A percentile compares a stretch with the other conserved stretches of the same genome.
Conservation (phyloP, 2,329 filamentous ascomycete species). For the Coniochaeta pulveracea region DNA sequence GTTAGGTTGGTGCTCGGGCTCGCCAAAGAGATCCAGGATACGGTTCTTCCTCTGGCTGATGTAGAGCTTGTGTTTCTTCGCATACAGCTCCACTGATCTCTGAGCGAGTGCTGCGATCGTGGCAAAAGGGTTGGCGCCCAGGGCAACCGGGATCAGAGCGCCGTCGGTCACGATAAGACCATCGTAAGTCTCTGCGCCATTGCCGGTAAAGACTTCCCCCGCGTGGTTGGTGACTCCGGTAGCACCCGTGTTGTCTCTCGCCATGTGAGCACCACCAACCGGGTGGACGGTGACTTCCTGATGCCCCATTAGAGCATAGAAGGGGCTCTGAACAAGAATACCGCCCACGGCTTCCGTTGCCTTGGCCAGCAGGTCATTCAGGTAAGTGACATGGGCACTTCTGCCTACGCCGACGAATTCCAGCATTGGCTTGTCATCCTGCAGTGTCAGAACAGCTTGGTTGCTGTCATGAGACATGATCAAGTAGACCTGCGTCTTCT, state of each 20-base stretch:
- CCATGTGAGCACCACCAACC: conserved; percentile 54
- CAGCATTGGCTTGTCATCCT: conserved; percentile 47
- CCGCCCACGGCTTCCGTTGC: conserved; percentile 49
- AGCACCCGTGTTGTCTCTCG: conserved; percentile 41
- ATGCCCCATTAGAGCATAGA: conserved; percentile 40
- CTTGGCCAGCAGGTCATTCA: conserved; percentile 39
- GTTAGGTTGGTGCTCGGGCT: conserved; percentile 26
- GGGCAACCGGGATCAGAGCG: conserved; percentile 47
- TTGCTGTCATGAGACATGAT: conserved; percentile 58
- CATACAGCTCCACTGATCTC: conserved; percentile 43
- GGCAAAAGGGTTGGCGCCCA: conserved; percentile 57
- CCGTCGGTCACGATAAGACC: conserved; percentile 53
- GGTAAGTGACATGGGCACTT: conserved; percentile 38
- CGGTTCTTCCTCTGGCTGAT: conserved; percentile 35
- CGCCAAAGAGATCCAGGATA: conserved; percentile 41
- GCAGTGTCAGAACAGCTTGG: conserved; percentile 46
- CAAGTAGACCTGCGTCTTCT: conserved; percentile 51
- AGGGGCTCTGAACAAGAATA: conserved; percentile 47
- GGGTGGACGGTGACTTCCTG: conserved; percentile 56
- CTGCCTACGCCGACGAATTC: conserved; percentile 48
- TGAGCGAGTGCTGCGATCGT: conserved; percentile 61
- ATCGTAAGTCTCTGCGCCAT: conserved; percentile 34
- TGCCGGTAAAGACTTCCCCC: conserved; percentile 47
- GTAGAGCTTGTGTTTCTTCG: conserved; percentile 24
- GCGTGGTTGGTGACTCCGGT: conserved; percentile 50